Evolutionary conservation across 1,284 basidiomycete genomes (phyloP).

Genomic region (Meira miltonrushii): DNA sequence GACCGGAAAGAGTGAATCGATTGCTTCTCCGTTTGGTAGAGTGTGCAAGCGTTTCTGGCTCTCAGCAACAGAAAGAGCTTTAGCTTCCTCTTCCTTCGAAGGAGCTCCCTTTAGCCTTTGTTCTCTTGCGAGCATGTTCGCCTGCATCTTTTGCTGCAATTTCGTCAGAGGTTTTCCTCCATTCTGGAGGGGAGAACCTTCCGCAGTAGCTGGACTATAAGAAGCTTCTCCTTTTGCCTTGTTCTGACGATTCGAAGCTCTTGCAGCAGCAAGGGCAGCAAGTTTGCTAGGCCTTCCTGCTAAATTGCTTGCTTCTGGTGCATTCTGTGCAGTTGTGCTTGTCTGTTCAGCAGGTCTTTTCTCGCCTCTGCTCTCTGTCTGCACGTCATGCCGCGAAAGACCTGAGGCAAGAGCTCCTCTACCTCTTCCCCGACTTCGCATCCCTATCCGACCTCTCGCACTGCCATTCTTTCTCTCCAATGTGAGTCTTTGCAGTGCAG

Average conservation of each 20-base stretch:
- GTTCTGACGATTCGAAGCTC: conserved; percentile 28
- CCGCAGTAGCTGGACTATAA: neutral
- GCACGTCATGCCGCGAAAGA: neutral
- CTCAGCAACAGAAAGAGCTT: conserved; percentile 3
- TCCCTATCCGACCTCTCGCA: conserved; percentile 7
- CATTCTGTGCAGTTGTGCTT: conserved; percentile 1
- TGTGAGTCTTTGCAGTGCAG: conserved; percentile 60
- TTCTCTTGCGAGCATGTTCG: conserved; percentile 15
- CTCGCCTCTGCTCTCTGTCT: neutral
- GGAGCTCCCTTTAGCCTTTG: neutral
- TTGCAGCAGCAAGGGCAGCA: conserved; percentile 33
- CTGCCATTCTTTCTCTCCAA: conserved; percentile 19
- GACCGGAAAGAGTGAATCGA: conserved; percentile 37
- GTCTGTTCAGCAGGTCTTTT: conserved; percentile 10
- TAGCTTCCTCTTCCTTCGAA: conserved; percentile 7
- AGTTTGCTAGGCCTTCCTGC: conserved; percentile 32
- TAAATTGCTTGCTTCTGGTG: neutral
- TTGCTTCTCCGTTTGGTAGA: conserved; percentile 16
- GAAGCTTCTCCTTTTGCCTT: neutral
- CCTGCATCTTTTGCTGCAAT: conserved; percentile 57
- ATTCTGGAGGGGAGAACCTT: neutral
- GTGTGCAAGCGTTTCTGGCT: conserved; percentile 7
- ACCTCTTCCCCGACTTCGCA: conserved; percentile 2
- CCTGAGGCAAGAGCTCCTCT: neutral
- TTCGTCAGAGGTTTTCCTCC: conserved; percentile 56